These are phyloP conservation scores for Fusarium citri DNA, from an alignment of 2,329 filamentous ascomycete genomes.

Conservation along the genomic window DNA sequence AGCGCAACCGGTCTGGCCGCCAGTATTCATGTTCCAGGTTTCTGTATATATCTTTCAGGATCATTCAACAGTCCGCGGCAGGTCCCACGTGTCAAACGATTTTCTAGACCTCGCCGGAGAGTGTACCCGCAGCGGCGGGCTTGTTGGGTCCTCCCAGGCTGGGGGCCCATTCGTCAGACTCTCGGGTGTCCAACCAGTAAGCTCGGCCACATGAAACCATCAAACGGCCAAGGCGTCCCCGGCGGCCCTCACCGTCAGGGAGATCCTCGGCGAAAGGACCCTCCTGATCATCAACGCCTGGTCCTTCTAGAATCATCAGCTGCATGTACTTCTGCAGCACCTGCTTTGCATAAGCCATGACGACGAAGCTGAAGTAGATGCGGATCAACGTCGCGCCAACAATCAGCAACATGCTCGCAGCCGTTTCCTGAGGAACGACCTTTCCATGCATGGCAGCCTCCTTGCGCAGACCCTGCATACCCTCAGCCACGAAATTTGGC, in stretches of 20 bases:
- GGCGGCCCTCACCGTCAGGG: conserved; percentile 82
- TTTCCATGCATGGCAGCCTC: conserved; percentile 52
- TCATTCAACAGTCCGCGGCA: conserved; percentile 16
- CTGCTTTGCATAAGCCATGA: conserved; percentile 84
- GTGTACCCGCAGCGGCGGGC: conserved; percentile 59
- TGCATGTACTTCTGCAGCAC: conserved; percentile 75
- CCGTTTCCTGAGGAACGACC: conserved; percentile 67
- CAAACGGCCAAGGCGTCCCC: conserved; percentile 79
- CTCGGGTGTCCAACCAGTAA: conserved; percentile 84
- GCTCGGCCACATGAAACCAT: conserved; percentile 79
- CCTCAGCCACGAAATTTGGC: conserved; percentile 48
- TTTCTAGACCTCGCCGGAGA: conserved; percentile 51
- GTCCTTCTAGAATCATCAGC: conserved; percentile 60
- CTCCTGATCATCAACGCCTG: conserved; percentile 61
- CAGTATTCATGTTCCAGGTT: conserved; percentile 10
- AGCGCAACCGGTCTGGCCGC: conserved; percentile 21
- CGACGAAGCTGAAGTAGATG: conserved; percentile 84
- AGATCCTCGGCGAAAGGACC: conserved; percentile 77
- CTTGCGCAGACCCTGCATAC: conserved; percentile 50
- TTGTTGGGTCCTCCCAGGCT: conserved; percentile 67
- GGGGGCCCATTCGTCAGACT: conserved; percentile 76
- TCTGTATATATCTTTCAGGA: conserved; percentile 1
- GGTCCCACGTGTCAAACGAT: conserved; percentile 9
- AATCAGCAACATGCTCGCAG: conserved; percentile 82
- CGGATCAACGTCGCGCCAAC: conserved; percentile 78